Evolutionary conservation across 352 stramenopile species (phyloP).

Genomic region (Phytophthora cactorum): DNA sequence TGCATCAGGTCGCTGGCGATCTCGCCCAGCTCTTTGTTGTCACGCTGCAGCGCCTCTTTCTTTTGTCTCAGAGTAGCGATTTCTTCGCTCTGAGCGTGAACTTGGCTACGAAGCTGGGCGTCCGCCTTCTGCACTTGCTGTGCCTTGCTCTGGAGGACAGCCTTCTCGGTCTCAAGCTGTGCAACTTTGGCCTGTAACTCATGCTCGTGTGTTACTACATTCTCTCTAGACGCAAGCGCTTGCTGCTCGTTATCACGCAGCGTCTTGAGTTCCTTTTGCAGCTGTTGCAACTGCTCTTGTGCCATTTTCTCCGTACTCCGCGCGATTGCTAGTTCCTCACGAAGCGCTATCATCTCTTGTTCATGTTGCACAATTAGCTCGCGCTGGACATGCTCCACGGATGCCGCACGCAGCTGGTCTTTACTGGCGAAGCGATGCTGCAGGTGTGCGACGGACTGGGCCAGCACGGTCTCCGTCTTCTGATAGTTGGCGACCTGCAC

Average conservation of each 20-base stretch:
- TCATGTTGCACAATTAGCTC: constrained; percentile 49
- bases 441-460: constrained; percentile 71
- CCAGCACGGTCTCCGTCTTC: constrained; percentile 79
- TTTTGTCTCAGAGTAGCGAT: constrained; percentile 40
- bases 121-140: constrained; percentile 71
- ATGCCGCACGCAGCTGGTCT: constrained; percentile 59
- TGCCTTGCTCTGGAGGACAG: constrained; percentile 61
- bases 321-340: constrained; percentile 39
- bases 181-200: constrained; percentile 42
- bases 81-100: constrained; percentile 52
- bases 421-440: constrained; percentile 67
- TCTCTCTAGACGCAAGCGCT: constrained; percentile 29
- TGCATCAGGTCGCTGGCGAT: constrained; percentile 76
- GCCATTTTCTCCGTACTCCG: constrained; percentile 38
- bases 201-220: constrained; percentile 30
- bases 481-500: constrained; percentile 68
- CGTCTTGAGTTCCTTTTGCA: constrained; percentile 37
- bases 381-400: constrained; percentile 47
- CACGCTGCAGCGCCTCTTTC: constrained; percentile 43
- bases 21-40: constrained; percentile 63
- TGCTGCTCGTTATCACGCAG: constrained; percentile 39
- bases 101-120: constrained; percentile 54
- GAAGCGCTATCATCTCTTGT: constrained; percentile 33
- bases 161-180: constrained; percentile 73
- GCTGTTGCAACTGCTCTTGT: constrained; percentile 37